Evolutionary conservation across 2,329 filamentous ascomycete species (phyloP).

Genomic region (Colletotrichum cordylinicola): DNA sequence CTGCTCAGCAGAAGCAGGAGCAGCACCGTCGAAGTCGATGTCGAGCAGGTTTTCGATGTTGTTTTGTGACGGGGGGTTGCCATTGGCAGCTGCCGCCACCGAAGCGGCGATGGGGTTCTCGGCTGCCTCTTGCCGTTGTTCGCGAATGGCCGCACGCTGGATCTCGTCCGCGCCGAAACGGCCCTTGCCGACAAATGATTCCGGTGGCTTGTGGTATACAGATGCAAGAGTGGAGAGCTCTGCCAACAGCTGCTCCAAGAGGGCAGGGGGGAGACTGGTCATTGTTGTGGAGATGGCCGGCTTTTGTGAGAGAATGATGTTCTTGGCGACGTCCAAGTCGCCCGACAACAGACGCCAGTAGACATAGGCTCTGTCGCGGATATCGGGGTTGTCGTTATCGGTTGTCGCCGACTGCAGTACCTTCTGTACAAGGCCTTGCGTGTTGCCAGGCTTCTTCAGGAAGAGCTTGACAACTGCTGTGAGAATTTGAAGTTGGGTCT

Average conservation of each 20-base stretch:
- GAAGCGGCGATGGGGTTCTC: constrained; percentile 95
- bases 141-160: constrained; percentile 94
- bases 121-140: constrained; percentile 88
- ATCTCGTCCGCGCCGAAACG: constrained; percentile 93
- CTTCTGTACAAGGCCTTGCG: constrained; percentile 90
- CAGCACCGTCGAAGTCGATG: constrained; percentile 93
- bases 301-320: constrained; percentile 90
- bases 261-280: constrained; percentile 79
- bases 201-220: constrained; percentile 97
- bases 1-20: constrained; percentile 82
- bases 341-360: constrained; percentile 97
- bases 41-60: constrained; percentile 96
- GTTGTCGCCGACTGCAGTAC: constrained; percentile 91
- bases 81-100: constrained; percentile 70
- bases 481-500: constrained; percentile 98
- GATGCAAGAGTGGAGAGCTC: constrained; percentile 95
- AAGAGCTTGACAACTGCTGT: constrained; percentile 98
- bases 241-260: constrained; percentile 87
- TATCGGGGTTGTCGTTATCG: constrained; percentile 97
- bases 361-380: constrained; percentile 94
- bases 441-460: constrained; percentile 93
- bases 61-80: constrained; percentile 61
- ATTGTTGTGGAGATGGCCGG: constrained; percentile 95
- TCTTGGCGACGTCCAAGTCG: constrained; percentile 87
- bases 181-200: constrained; percentile 97